Conservation (phyloP, 2,329 filamentous ascomycete species). For the Fusarium anguioides region DNA sequence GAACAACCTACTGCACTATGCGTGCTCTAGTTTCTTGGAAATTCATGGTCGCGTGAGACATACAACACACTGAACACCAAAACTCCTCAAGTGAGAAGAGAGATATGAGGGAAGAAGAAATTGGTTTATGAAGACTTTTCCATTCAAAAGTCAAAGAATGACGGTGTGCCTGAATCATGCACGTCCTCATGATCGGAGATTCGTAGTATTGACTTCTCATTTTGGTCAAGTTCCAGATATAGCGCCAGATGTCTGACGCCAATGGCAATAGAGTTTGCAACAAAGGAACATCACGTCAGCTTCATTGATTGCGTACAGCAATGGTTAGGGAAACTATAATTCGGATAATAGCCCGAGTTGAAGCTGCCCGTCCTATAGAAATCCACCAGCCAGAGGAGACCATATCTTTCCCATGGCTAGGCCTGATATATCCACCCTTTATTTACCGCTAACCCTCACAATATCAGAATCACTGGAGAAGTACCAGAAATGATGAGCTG, state of each 20-base stretch:
- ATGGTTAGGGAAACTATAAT: no score
- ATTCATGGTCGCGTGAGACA: background rate
- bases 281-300: no score
- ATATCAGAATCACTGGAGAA: no score
- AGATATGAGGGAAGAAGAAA: fast-evolving
- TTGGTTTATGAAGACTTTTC: background rate
- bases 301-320: no score
- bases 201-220: background rate
- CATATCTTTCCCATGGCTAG: no score
- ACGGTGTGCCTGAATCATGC: slow-evolving; percentile 10
- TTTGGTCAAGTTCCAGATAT: background rate
- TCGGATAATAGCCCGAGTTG: no score
- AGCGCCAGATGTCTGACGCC: slow-evolving; percentile 8
- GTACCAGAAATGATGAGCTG: no score
- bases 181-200: background rate
- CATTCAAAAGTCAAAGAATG: background rate
- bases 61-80: background rate
- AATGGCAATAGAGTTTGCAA: slow-evolving; percentile 16
- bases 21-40: background rate
- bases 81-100: background rate
- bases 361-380: no score
- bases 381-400: no score
- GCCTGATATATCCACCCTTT: no score
- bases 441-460: no score
- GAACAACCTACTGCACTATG: background rate